Conservation (phyloP, 305 asterid species). For the Withania somnifera region DNA sequence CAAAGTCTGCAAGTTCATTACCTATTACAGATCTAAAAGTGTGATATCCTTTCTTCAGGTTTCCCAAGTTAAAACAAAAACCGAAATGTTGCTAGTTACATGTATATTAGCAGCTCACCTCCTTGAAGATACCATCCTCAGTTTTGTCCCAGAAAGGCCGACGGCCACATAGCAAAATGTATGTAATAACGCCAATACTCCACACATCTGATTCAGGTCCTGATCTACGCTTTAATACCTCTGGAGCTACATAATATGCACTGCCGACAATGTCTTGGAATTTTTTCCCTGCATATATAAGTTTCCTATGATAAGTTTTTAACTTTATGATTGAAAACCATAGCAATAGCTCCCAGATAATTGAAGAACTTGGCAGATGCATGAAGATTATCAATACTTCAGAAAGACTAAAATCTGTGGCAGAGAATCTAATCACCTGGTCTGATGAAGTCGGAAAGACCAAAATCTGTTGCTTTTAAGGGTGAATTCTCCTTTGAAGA, state of each 20-base stretch:
- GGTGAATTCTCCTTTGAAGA: constrained; percentile 67
- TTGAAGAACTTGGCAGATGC: neutral
- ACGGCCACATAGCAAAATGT: constrained; percentile 72
- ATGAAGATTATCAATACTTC: neutral
- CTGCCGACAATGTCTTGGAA: constrained; percentile 80
- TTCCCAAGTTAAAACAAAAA: neutral
- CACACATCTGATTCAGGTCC: constrained; percentile 86
- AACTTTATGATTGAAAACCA: neutral
- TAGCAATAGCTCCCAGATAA: neutral
- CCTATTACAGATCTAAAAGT: neutral
- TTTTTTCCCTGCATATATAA: constrained; percentile 41
- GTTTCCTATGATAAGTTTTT: neutral
- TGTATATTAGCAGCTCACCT: constrained; percentile 28
- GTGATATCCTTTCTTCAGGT: neutral
- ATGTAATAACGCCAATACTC: constrained; percentile 83
- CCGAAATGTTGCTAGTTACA: neutral
- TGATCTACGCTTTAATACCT: constrained; percentile 68
- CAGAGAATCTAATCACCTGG: constrained; percentile 42
- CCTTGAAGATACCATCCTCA: constrained; percentile 81
- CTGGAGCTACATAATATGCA: constrained; percentile 86
- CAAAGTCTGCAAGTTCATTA: neutral
- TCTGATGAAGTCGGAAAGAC: constrained; percentile 75
- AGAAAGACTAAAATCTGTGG: no score
- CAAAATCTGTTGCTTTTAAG: constrained; percentile 79
- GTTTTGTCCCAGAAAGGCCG: constrained; percentile 89